Evolutionary conservation across 306 rosid genomes (phyloP).

Genomic region (Aeschynomene evenia): DNA sequence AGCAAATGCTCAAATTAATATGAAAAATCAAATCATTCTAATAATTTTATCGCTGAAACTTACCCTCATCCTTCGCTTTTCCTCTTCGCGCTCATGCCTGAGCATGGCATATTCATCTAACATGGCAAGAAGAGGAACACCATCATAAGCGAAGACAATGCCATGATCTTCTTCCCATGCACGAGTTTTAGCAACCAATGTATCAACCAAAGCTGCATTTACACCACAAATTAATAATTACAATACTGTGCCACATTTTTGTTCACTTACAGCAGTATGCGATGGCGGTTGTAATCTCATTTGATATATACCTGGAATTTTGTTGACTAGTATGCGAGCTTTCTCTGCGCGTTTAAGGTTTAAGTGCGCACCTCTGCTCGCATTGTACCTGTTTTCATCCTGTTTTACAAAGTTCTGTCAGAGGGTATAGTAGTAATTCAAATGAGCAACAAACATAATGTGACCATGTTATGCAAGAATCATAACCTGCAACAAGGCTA

Average conservation of each 20-base stretch:
- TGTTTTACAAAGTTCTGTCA: constrained; percentile 45
- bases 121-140: constrained; percentile 99
- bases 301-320: constrained; percentile 73
- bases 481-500: constrained; percentile 18
- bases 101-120: constrained; percentile 98
- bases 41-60: constrained; percentile 24
- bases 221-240: constrained; percentile 19
- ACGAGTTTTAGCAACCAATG: constrained; percentile 90
- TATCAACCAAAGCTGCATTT: constrained; percentile 83
- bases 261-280: constrained; percentile 5
- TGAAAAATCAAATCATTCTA: constrained; percentile 5
- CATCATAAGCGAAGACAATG: constrained; percentile 81
- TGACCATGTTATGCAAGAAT: constrained; percentile 12
- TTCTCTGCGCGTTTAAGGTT: constrained; percentile 99
- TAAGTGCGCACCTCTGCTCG: constrained; percentile 99
- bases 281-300: constrained; percentile 4
- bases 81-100: constrained; percentile 97
- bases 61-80: constrained; percentile 91
- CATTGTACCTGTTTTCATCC: constrained; percentile 99
- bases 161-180: constrained; percentile 93
- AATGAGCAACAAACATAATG: background rate
- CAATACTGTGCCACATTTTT: background rate
- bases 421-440: constrained; percentile 11
- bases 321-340: constrained; percentile 93
- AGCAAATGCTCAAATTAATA: constrained; percentile 5